Evolutionary conservation across 106 monocot genomes (phyloP).

Genomic region (Dioscorea alata): DNA sequence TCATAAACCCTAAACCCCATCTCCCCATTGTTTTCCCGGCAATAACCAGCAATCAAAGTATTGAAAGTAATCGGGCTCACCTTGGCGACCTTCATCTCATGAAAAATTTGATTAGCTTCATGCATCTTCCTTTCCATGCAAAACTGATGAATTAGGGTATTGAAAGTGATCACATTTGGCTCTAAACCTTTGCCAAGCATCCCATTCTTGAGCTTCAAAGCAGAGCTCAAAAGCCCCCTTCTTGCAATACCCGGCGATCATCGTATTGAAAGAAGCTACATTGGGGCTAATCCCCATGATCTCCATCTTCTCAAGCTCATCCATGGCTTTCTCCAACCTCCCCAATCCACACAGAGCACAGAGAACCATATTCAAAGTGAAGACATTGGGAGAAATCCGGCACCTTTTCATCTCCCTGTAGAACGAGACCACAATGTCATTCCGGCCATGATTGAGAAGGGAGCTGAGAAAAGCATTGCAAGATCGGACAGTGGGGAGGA

Average conservation of each 20-base stretch:
- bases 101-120: constrained; percentile 66
- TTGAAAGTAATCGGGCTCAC: constrained; percentile 65
- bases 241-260: constrained; percentile 69
- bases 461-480: constrained; percentile 84
- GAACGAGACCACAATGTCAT: constrained; percentile 49
- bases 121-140: constrained; percentile 72
- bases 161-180: constrained; percentile 68
- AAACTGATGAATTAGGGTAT: constrained; percentile 68
- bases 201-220: constrained; percentile 50
- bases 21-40: constrained; percentile 32
- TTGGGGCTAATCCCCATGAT: constrained; percentile 43
- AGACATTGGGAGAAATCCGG: constrained; percentile 70
- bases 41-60: constrained; percentile 66
- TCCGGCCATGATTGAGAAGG: constrained; percentile 30
- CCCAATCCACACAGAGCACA: constrained; percentile 40
- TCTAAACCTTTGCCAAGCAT: constrained; percentile 49
- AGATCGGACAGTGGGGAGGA: constrained; percentile 64
- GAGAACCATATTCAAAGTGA: constrained; percentile 83
- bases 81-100: constrained; percentile 47
- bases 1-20: constrained; percentile 61
- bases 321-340: constrained; percentile 62
- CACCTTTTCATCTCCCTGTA: constrained; percentile 59
- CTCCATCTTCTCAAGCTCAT: constrained; percentile 65
- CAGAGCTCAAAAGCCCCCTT: constrained; percentile 41
- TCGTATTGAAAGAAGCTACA: constrained; percentile 52